Evolutionary conservation across 106 monocot genomes (phyloP), one percentile per base, ranked within the genome.

Genomic region (Apostasia shenzhenica): DNA sequence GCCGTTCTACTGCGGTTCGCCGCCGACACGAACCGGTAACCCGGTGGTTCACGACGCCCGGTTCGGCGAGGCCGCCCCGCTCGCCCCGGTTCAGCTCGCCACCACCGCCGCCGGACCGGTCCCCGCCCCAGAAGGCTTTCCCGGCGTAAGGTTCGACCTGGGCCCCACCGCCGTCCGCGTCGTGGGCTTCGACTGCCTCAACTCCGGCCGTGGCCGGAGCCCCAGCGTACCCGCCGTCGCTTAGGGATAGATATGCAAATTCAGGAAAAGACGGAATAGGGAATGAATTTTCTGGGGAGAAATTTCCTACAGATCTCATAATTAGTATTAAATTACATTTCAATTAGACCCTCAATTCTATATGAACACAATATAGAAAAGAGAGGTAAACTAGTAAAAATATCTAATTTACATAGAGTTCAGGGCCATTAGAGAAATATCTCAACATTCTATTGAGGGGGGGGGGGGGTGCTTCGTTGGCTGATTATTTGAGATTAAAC

Each of bases 1-100:
- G 1, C 78, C 89, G 2, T 85, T 74, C 58, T 89, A 85, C 54
- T 77, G 80, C 57, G 85, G 85, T n/a, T 89, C 89, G 3, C 89
- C 89, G 6, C 89, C 89, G 50, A 78, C 75, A 44, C 70, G 89
- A 41, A 54, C 80, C 1, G 67, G 78, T 41, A 85, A 89, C 70
- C 89, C 89, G 54, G 73, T 89, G 10, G 77, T 83, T 5, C 78
- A 74, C 45, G 92, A 92, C 57, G 77, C 82, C 57, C 80, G 71
- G 51, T 92, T 92, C 73, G 73, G 70, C n/a, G 71, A 81, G 41
- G 72, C 76, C 72, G 73, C 14, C 0, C 73, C 55, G 42, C 62
- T 44, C n/a, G 67, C 7, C 4, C 57, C 73, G 26, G 38, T 67
- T 2, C 59, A 8, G 37, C 57, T 26, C 54, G 41, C 57, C 44